phyloP scores from a whole-genome alignment of 106 monocot genomes.

The Phalaenopsis equestris region DNA sequence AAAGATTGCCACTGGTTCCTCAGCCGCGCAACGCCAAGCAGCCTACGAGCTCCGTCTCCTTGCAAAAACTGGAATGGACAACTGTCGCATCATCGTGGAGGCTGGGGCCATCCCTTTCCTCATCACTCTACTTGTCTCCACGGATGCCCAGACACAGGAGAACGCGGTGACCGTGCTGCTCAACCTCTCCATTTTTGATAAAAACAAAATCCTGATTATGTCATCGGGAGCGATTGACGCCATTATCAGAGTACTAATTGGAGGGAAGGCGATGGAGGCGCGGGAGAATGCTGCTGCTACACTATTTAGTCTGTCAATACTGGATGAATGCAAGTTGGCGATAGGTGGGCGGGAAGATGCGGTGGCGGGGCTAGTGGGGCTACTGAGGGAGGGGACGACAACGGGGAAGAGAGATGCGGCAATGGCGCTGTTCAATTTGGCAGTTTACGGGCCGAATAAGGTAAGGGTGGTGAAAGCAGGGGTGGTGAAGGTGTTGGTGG shows the following conservation, averaged over 20 bases:
- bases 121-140: slow-evolving; percentile 23
- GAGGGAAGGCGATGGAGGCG: slow-evolving; percentile 21
- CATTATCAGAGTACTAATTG: slow-evolving; percentile 16
- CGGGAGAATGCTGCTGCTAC: slow-evolving; percentile 44
- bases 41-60: slow-evolving; percentile 40
- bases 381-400: slow-evolving; percentile 22
- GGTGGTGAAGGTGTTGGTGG: slow-evolving; percentile 22
- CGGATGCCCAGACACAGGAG: slow-evolving; percentile 28
- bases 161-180: too few species aligned
- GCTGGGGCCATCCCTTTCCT: slow-evolving; percentile 46
- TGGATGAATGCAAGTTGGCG: slow-evolving; percentile 24
- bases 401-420: slow-evolving; percentile 30
- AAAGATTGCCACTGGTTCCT: slow-evolving; percentile 33
- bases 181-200: too few species aligned
- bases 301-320: slow-evolving; percentile 25
- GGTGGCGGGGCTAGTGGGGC: slow-evolving; percentile 15
- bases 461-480: slow-evolving; percentile 11
- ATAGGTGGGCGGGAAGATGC: slow-evolving; percentile 24
- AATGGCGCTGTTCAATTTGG: slow-evolving; percentile 22
- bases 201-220: slow-evolving; percentile 14
- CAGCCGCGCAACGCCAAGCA: slow-evolving; percentile 27
- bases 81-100: slow-evolving; percentile 33
- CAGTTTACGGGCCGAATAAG: slow-evolving; percentile 8
- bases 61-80: slow-evolving; percentile 39
- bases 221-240: slow-evolving; percentile 26